Conservation (phyloP, 805 yeast genomes). For the Candida sanyiensis region DNA sequence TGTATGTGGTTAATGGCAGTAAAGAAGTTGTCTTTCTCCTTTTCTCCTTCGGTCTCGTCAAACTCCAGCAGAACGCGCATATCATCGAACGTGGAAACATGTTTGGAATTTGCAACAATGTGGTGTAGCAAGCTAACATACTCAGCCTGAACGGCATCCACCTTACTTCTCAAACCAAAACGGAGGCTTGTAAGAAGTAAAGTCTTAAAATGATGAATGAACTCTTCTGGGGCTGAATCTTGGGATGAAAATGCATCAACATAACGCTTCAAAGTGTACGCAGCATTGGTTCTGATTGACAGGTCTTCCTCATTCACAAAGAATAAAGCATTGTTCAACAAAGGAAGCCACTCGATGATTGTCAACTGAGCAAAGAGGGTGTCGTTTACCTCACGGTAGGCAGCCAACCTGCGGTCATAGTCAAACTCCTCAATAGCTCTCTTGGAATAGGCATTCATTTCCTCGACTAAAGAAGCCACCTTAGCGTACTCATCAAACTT, state of each 20-base stretch:
- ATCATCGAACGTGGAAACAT: constrained; percentile 50
- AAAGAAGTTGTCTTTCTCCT: constrained; percentile 80
- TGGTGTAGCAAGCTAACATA: constrained; percentile 63
- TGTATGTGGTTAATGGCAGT: constrained; percentile 77
- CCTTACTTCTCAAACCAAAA: constrained; percentile 54
- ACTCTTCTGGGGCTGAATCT: constrained; percentile 24
- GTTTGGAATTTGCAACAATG: constrained; percentile 43
- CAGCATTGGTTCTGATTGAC: constrained; percentile 73
- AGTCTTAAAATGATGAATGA: constrained; percentile 40
- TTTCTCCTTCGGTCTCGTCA: constrained; percentile 51
- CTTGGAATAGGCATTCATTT: constrained; percentile 63
- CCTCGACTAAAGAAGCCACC: constrained; percentile 50
- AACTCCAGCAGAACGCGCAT: constrained; percentile 53
- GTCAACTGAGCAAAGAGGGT: constrained; percentile 37
- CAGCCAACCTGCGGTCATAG: constrained; percentile 65
- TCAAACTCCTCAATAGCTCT: constrained; percentile 69
- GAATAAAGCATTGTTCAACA: constrained; percentile 61
- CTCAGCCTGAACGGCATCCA: constrained; percentile 65
- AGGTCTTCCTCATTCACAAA: constrained; percentile 76
- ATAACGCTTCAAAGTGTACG: constrained; percentile 56
- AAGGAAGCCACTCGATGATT: constrained; percentile 70
- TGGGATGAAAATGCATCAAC: constrained; percentile 41
- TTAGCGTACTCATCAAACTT: constrained; percentile 38
- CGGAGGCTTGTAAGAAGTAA: constrained; percentile 60
- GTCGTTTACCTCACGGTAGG: constrained; percentile 64